Percentiles rank a stretch among this genome's conserved stretches.
Evolutionary conservation across 2,329 filamentous ascomycete genomes (phyloP).

Genomic region (Aspergillus sp.): DNA sequence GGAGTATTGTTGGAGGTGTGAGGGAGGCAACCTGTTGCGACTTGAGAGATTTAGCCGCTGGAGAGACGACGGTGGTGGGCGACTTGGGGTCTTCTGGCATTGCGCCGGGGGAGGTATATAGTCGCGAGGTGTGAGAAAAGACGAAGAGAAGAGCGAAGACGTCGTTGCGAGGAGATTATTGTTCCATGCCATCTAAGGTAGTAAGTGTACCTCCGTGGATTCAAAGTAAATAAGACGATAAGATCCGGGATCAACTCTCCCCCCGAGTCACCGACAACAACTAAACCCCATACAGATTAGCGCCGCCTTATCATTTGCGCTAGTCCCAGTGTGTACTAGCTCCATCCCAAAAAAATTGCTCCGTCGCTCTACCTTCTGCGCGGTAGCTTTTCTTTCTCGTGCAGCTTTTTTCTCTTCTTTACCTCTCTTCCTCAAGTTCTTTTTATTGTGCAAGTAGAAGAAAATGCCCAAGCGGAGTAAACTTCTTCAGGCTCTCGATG

Average conservation of each 20-base stretch:
- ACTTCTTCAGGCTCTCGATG: slow-evolving; percentile 51
- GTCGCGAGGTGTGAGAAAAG: too few species aligned
- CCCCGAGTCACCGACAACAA: slow-evolving; percentile 4
- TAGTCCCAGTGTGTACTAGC: slow-evolving; percentile 15
- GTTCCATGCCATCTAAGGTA: too few species aligned
- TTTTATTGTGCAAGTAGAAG: background rate
- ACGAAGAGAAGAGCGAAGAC: too few species aligned
- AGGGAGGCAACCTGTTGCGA: slow-evolving; percentile 15
- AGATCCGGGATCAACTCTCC: slow-evolving; percentile 19
- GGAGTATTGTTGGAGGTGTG: too few species aligned
- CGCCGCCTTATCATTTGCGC: slow-evolving; percentile 14
- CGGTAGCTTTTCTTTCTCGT: background rate
- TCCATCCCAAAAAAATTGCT: slow-evolving; percentile 26
- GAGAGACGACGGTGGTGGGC: background rate
- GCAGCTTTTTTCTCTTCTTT: background rate
- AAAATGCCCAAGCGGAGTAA: slow-evolving; percentile 49
- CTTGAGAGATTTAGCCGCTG: slow-evolving; percentile 13
- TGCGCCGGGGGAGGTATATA: background rate
- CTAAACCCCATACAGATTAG: slow-evolving; percentile 8
- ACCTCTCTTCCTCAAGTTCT: background rate
- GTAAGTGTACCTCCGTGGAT: too few species aligned
- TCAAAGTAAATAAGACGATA: slow-evolving; percentile 9
- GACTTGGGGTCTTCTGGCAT: slow-evolving; percentile 17
- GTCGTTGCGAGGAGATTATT: too few species aligned
- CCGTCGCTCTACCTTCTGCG: slow-evolving; percentile 10